Conservation (phyloP, 2,329 filamentous ascomycete species). For the Elsinoe arachidis region DNA sequence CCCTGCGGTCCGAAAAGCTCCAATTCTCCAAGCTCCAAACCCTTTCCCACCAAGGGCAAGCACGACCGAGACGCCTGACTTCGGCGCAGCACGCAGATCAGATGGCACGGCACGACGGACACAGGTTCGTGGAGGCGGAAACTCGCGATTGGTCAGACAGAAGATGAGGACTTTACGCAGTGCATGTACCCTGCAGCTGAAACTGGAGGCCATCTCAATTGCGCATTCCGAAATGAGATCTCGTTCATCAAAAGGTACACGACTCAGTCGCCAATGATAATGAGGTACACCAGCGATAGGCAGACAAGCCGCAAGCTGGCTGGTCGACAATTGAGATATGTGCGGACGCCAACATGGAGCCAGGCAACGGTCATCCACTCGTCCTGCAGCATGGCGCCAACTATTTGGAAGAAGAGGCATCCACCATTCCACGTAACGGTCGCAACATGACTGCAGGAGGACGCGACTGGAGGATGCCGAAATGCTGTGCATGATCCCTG, state of each 20-base stretch:
- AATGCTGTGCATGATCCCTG: neutral
- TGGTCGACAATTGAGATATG: neutral
- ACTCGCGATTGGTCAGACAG: neutral
- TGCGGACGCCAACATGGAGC: neutral
- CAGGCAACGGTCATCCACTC: neutral
- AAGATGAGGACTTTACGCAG: neutral
- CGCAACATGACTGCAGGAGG: neutral
- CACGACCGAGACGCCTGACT: neutral
- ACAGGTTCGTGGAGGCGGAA: neutral
- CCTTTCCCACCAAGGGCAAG: neutral
- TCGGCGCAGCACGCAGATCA: conserved; percentile 5
- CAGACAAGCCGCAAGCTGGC: neutral
- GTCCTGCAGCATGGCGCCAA: neutral
- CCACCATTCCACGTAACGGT: conserved; percentile 2
- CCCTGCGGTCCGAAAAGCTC: neutral
- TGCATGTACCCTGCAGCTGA: neutral
- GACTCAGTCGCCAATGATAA: conserved; percentile 1
- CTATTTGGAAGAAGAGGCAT: conserved; percentile 5
- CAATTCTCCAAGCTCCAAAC: neutral
- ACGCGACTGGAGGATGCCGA: conserved; percentile 2
- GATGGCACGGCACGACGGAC: neutral
- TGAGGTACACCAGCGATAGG: neutral
- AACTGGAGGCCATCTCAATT: neutral
- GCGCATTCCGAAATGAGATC: conserved; percentile 1
- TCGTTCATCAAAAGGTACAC: neutral